Evolutionary conservation across 2,329 filamentous ascomycete species (phyloP).

Genomic region (Arthrinium puccinioides): DNA sequence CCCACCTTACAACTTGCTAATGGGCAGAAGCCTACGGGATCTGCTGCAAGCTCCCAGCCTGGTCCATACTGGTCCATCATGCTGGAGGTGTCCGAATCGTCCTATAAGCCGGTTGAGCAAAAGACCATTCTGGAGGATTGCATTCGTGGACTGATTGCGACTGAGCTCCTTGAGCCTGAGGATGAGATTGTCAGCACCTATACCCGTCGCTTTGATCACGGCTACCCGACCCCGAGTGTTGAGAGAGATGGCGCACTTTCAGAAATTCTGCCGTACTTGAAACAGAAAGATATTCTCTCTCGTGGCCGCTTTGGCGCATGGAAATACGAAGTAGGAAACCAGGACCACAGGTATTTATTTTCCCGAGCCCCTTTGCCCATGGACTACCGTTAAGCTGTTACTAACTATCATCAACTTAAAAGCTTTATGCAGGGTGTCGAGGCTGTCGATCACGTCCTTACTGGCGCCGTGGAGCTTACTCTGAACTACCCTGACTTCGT

Average conservation of each 20-base stretch:
- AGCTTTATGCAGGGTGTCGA: slow-evolving; percentile 90
- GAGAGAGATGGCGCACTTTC: slow-evolving; percentile 93
- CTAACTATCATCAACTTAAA: too few species aligned
- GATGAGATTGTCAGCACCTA: slow-evolving; percentile 85
- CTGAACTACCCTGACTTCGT: slow-evolving; percentile 97
- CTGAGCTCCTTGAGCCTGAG: slow-evolving; percentile 81
- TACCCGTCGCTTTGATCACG: slow-evolving; percentile 95
- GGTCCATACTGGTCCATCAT: slow-evolving; percentile 99
- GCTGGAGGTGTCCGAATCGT: slow-evolving; percentile 94
- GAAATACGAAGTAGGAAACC: slow-evolving; percentile 92
- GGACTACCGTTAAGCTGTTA: too few species aligned
- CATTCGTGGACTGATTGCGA: slow-evolving; percentile 95
- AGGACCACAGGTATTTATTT: slow-evolving; percentile 67
- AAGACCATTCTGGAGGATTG: slow-evolving; percentile 79
- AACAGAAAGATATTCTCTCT: slow-evolving; percentile 85
- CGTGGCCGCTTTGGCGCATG: slow-evolving; percentile 96
- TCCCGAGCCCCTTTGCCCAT: too few species aligned
- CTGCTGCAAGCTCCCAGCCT: slow-evolving; percentile 65
- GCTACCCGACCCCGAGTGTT: slow-evolving; percentile 90
- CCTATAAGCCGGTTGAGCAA: slow-evolving; percentile 87
- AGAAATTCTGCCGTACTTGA: slow-evolving; percentile 84
- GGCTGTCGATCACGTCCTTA: slow-evolving; percentile 82
- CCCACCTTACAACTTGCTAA: slow-evolving; percentile 79
- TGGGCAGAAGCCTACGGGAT: slow-evolving; percentile 70
- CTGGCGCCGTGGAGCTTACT: slow-evolving; percentile 81